phyloP scores from a whole-genome alignment of 2,329 filamentous ascomycete species.

The Neofusicoccum cordaticola region DNA sequence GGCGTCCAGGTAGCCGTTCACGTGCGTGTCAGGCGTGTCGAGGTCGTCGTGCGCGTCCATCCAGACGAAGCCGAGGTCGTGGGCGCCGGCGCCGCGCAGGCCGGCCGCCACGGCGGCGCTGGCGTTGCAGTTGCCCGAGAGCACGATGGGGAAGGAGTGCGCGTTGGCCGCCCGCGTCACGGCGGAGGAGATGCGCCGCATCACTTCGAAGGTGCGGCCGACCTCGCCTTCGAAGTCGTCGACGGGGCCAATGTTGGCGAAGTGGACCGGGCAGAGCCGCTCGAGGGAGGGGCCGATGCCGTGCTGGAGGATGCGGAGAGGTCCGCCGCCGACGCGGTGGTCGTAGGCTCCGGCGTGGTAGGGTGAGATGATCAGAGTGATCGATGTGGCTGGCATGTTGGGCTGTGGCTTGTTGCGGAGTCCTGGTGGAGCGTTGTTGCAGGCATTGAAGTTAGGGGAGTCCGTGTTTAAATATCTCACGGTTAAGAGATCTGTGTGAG shows the following conservation, averaged over 20 bases:
- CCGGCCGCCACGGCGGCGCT: slow-evolving; percentile 39
- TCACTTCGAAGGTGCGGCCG: slow-evolving; percentile 39
- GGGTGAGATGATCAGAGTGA: slow-evolving; percentile 34
- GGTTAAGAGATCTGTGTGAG: too few relatives aligned
- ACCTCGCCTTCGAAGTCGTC: slow-evolving; percentile 42
- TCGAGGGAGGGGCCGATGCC: slow-evolving; percentile 27
- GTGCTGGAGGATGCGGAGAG: slow-evolving; percentile 32
- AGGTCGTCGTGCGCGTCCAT: slow-evolving; percentile 47
- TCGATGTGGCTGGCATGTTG: not conserved
- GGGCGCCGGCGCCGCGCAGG: slow-evolving; percentile 16
- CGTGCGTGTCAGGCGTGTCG: slow-evolving; percentile 34
- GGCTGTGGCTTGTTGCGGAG: too few relatives aligned
- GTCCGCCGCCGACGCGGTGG: slow-evolving; percentile 40
- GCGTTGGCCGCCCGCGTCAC: slow-evolving; percentile 28
- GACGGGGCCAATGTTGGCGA: slow-evolving; percentile 29
- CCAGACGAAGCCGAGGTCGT: slow-evolving; percentile 35
- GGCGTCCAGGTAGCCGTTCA: slow-evolving; percentile 39
- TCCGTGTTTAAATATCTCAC: too few relatives aligned
- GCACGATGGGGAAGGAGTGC: slow-evolving; percentile 37
- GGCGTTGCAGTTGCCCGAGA: slow-evolving; percentile 41
- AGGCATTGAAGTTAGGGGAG: too few relatives aligned
- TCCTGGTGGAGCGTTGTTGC: too few relatives aligned
- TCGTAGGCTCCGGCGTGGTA: slow-evolving; percentile 41
- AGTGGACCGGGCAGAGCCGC: slow-evolving; percentile 22
- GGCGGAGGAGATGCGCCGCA: slow-evolving; percentile 36